Evolutionary conservation across 805 yeast species (phyloP).

Genomic region (Hagleromyces aurorensis): DNA sequence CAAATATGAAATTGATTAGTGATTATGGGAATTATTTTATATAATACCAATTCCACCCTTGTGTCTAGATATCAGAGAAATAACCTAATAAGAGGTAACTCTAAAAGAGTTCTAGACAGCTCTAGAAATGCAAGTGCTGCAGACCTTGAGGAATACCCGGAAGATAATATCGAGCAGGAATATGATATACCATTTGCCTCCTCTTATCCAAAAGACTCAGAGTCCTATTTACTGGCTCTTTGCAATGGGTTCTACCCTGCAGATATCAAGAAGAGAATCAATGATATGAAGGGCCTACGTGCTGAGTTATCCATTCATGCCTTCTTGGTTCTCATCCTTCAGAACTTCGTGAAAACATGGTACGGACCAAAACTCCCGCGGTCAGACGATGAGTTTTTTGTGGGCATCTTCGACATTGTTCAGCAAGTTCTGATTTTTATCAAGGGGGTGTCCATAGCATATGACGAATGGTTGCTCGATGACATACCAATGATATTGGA

Average conservation of each 20-base stretch:
- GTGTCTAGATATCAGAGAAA: constrained; percentile 24
- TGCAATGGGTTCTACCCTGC: constrained; percentile 22
- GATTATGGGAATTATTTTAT: constrained; percentile 21
- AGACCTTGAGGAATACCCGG: background rate
- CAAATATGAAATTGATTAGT: too few relatives aligned
- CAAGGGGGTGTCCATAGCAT: constrained; percentile 5
- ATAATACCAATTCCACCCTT: constrained; percentile 26
- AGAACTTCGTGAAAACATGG: constrained; percentile 26
- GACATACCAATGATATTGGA: constrained; percentile 23
- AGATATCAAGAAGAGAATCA: constrained; percentile 11
- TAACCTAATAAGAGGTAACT: constrained; percentile 5
- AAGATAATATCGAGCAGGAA: background rate
- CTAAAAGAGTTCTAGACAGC: background rate
- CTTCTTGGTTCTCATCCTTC: constrained; percentile 18
- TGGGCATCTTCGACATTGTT: constrained; percentile 12
- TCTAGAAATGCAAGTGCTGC: background rate
- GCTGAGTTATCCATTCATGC: constrained; percentile 19
- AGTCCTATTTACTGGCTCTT: constrained; percentile 20
- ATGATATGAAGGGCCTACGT: constrained; percentile 3
- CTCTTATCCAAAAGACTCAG: constrained; percentile 15
- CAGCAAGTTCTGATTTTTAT: constrained; percentile 8
- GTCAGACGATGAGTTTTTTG: constrained; percentile 17
- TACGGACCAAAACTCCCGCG: constrained; percentile 28
- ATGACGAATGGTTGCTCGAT: constrained; percentile 16
- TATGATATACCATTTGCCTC: constrained; percentile 17